Evolutionary conservation across 2,329 filamentous ascomycete species (phyloP).

Genomic region (Sarocladium kiliense): DNA sequence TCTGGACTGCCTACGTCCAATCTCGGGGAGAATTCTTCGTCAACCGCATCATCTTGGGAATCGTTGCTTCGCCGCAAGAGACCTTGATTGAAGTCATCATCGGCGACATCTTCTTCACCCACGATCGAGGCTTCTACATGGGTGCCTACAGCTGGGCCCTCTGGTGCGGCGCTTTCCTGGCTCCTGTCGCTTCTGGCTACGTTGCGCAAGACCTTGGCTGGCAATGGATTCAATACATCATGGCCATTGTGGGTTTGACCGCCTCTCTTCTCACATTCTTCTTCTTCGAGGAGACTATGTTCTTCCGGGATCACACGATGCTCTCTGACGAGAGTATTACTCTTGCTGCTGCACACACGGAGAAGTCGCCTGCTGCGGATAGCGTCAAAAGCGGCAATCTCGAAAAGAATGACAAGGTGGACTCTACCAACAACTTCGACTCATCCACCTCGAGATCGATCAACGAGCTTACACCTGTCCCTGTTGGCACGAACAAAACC

Average conservation of each 20-base stretch:
- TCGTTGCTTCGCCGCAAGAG: slow-evolving; percentile 18
- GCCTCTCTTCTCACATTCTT: slow-evolving; percentile 15
- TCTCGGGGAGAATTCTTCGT: slow-evolving; percentile 18
- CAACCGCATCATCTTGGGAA: slow-evolving; percentile 18
- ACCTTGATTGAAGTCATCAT: slow-evolving; percentile 19
- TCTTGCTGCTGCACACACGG: background rate
- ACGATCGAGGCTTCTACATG: slow-evolving; percentile 21
- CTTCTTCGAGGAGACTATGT: slow-evolving; percentile 21
- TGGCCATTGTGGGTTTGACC: slow-evolving; percentile 14
- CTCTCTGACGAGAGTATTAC: background rate
- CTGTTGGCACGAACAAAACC: slow-evolving; percentile 9
- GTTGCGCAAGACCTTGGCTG: slow-evolving; percentile 18
- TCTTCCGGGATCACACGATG: slow-evolving; percentile 11
- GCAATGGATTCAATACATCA: slow-evolving; percentile 21
- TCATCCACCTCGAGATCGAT: background rate
- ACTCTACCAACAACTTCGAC: background rate
- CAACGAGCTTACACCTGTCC: background rate
- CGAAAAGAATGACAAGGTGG: slow-evolving; percentile 8
- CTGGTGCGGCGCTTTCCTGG: slow-evolving; percentile 19
- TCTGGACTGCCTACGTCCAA: slow-evolving; percentile 18
- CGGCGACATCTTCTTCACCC: slow-evolving; percentile 17
- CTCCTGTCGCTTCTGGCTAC: slow-evolving; percentile 18
- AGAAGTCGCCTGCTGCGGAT: background rate
- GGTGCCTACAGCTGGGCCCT: slow-evolving; percentile 19
- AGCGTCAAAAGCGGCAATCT: background rate